These are phyloP conservation scores for Peterozyma toletana DNA, from an alignment of 805 yeast genomes.

Conservation along the genomic window DNA sequence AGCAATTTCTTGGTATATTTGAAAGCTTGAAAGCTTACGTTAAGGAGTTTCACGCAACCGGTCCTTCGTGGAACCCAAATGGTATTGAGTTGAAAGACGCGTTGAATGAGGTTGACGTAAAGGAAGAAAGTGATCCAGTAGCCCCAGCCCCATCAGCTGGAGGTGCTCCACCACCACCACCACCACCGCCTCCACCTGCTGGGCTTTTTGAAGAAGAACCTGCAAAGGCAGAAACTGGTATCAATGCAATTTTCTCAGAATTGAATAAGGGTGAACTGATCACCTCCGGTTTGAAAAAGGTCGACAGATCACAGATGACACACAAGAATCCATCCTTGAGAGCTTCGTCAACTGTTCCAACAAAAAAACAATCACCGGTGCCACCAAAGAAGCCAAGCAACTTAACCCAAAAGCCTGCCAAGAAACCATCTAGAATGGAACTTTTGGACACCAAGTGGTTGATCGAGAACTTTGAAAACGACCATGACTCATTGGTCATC, in stretches of 20 bases:
- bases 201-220: conserved; percentile 43
- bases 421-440: conserved; percentile 54
- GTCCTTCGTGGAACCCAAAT: conserved; percentile 69
- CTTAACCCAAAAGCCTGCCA: conserved; percentile 28
- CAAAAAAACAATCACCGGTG: conserved; percentile 50
- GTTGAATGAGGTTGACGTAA: conserved; percentile 20
- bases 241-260: conserved; percentile 88
- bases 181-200: conserved; percentile 88
- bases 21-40: conserved; percentile 68
- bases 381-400: conserved; percentile 80
- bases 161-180: conserved; percentile 57
- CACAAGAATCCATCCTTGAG: conserved; percentile 86
- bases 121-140: conserved; percentile 22
- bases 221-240: conserved; percentile 33
- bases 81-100: conserved; percentile 55
- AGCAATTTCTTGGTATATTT: conserved; percentile 51
- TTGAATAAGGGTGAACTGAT: conserved; percentile 79
- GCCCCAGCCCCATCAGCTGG: conserved; percentile 26
- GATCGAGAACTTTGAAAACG: conserved; percentile 67
- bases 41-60: conserved; percentile 73
- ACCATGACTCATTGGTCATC: conserved; percentile 54
- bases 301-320: conserved; percentile 89
- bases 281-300: conserved; percentile 83
- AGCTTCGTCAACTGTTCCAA: conserved; percentile 40
- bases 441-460: conserved; percentile 86